Evolutionary conservation across 2,329 filamentous ascomycete genomes (phyloP).

Genomic region (Monosporascus sp.): DNA sequence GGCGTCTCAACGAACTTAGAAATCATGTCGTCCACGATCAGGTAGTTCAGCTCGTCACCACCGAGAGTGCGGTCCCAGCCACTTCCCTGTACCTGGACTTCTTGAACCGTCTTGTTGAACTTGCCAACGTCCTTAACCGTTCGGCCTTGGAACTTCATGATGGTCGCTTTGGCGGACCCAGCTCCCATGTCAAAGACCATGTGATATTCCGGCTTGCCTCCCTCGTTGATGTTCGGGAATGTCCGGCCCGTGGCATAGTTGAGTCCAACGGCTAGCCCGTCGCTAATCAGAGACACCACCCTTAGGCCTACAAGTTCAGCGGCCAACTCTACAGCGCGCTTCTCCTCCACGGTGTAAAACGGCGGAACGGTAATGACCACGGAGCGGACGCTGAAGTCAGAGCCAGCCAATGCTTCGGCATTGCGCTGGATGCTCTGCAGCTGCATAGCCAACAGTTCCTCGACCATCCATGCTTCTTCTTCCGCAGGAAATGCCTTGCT

Average conservation of each 20-base stretch:
- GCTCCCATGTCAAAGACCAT: constrained; percentile 97
- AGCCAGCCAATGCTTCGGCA: constrained; percentile 76
- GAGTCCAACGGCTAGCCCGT: constrained; percentile 85
- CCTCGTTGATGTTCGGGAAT: constrained; percentile 79
- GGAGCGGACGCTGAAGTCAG: constrained; percentile 68
- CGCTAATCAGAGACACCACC: constrained; percentile 77
- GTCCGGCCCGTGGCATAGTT: constrained; percentile 92
- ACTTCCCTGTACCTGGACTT: constrained; percentile 80
- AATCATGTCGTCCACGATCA: constrained; percentile 88
- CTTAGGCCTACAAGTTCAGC: constrained; percentile 85
- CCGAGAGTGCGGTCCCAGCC: constrained; percentile 89
- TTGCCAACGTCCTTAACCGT: constrained; percentile 87
- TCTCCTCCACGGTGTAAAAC: constrained; percentile 89
- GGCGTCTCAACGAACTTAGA: constrained; percentile 68
- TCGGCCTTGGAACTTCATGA: constrained; percentile 84
- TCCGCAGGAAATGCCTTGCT: constrained; percentile 61
- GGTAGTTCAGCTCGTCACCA: constrained; percentile 80
- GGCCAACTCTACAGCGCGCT: constrained; percentile 76
- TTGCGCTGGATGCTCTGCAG: constrained; percentile 87
- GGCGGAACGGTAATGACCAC: constrained; percentile 84
- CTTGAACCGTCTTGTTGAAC: constrained; percentile 94
- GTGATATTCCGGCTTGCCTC: constrained; percentile 83
- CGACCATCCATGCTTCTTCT: constrained; percentile 69
- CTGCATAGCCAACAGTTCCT: constrained; percentile 95
- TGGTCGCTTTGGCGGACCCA: constrained; percentile 83